phyloP scores from a whole-genome alignment of 768 basidiomycete species.

The Polyporus arcularius region DNA sequence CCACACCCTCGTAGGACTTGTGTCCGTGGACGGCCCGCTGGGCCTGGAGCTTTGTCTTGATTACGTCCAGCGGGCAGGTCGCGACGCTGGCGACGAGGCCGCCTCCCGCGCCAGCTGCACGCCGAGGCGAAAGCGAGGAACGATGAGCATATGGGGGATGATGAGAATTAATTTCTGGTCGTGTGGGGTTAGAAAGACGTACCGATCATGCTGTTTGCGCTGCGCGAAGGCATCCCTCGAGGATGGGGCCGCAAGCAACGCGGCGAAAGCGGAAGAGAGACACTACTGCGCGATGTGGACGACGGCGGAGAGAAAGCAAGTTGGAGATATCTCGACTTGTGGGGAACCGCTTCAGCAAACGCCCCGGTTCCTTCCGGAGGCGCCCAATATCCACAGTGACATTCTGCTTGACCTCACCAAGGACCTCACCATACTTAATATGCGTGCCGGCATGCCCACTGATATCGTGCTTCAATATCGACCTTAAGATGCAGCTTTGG shows the following conservation, averaged over 20 bases:
- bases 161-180: constrained; percentile 2
- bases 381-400: neutral
- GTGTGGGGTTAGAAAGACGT: constrained; percentile 28
- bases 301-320: constrained; percentile 2
- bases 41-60: constrained; percentile 98
- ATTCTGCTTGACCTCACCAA: too few species aligned
- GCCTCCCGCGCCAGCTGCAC: constrained; percentile 88
- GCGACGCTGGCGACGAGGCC: constrained; percentile 91
- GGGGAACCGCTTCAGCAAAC: neutral
- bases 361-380: constrained; percentile 16
- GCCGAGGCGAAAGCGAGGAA: constrained; percentile 1
- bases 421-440: too few species aligned
- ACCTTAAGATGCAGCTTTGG: neutral
- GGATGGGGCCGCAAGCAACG: constrained; percentile 59
- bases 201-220: constrained; percentile 84
- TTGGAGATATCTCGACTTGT: neutral
- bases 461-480: neutral
- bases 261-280: constrained; percentile 11
- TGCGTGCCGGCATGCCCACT: too few species aligned
- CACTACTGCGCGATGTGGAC: constrained; percentile 3
- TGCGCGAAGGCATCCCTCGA: constrained; percentile 65
- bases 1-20: constrained; percentile 73
- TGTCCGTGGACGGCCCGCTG: constrained; percentile 73
- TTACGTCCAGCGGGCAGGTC: constrained; percentile 95
- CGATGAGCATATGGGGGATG: constrained; percentile 7